Evolutionary conservation across 192 early-diverging fungal species (phyloP), one percentile per base, ranked within the genome.

Genomic region (Rhizophagus prolifer): DNA sequence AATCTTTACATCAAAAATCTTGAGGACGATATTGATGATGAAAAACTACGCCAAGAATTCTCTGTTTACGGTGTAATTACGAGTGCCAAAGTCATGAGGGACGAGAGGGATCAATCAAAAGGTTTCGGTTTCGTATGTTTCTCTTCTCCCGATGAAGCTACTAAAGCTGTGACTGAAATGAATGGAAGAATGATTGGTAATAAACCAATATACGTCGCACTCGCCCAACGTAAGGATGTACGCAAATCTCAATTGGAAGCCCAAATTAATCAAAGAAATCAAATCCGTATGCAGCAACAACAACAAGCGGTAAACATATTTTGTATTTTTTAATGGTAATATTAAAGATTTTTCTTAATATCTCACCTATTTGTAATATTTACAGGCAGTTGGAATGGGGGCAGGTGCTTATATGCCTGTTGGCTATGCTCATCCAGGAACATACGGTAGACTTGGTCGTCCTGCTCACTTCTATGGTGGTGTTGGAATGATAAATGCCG

Each of bases 81-180:
- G 83, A 94, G 92, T 36, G 95, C 95, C 81, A 97, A 97, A 90
- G 92, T 99, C 77, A 99, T 99, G 98, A 85, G 88, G 77, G 96
- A 99, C 82, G 98, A 99, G 54, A 92, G 91, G 85, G 86, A 85
- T 60, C 81, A 81, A 46, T 95, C 94, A 81, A 93, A 95, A 81
- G 96, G 97, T 47, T 99, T 99, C 76, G 98, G 98, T 19, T 99
- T 99, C 82, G 98, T 99, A 31, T 99, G 98, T 91, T 99, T 96
- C 90, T 94, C 95, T n/a, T 90, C 94, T 46, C 95, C 98, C 63
- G 97, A 98, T 81, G 98, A 99, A 87, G 97, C 98, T 61, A 96
- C 91, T 84, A 96, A 95, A 90, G 98, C 98, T 72, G 95, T 96
- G 59, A 92, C 95, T 72, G 98, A 98, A 87, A 98, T 98, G 97